Evolutionary conservation across 768 basidiomycete genomes (phyloP), one percentile per base, ranked within the genome.

Genomic region (Tulasnella sp.): DNA sequence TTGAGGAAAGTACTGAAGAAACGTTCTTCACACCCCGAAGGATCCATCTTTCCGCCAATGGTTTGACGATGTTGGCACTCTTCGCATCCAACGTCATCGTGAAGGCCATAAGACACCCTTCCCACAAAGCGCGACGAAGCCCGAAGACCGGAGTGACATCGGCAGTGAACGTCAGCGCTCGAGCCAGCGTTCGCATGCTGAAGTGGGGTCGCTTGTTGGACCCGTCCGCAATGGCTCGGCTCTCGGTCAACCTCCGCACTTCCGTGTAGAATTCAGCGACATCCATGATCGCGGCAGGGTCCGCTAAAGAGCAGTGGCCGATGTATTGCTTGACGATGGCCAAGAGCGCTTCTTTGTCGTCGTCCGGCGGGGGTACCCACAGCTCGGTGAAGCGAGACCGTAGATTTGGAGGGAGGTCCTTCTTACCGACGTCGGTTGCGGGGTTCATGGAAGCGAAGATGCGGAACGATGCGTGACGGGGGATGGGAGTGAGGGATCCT

Each of bases 361-460:
- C 89, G 83, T 99, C 98, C 5, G 97, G 97, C 3, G 97, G 90
- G n/a, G 94, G 92, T 0, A 98, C 97, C 84, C 96, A 96, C 78
- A 99, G 91, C 85, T 99, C 98, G 0, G 96, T 98, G 87, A 99
- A 99, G 42, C 94, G 92, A 14, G 93, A 91, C 48, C 97, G 92
- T 75, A 99, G 94, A 83, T 93, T 93, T 6, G 94, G 93, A 24
- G 96, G 95, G 0, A 99, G 92, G 84, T 99, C 97, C 84, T 96
- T 98, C 88, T 99, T 99, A 46, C 98, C 98, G 20, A 98, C 94
- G 83, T 99, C 98, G 4, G 97, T 99, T 0, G 98, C 98, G 6
- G 98, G 98, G 84, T 99, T 99, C 98, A 99, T 99, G 85, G 98
- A 99, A 5, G 96, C 96, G 84, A 99, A 99, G 6, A 99, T 89